A percentile compares a stretch with the other conserved stretches of the same genome.
phyloP scores from a whole-genome alignment of 345 rosid genomes.

The Citrus hindsii region DNA sequence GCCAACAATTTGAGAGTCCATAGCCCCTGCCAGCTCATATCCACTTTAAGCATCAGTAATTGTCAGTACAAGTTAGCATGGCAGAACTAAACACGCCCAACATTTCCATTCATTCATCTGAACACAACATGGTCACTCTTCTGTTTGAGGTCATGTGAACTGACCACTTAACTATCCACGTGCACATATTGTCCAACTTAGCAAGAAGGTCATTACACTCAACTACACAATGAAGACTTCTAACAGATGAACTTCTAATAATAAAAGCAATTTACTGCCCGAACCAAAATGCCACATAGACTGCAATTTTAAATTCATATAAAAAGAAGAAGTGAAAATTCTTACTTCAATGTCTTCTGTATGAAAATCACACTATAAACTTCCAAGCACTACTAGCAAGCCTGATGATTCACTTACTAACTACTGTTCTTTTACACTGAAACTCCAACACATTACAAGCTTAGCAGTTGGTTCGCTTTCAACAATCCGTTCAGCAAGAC shows the following conservation, averaged over 20 bases:
- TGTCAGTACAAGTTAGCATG: background rate
- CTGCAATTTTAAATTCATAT: background rate
- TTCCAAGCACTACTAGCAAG: background rate
- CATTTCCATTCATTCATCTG: background rate
- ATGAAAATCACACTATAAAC: background rate
- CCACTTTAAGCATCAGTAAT: background rate
- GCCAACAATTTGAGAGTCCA: background rate
- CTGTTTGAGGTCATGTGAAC: background rate
- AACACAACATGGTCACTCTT: background rate
- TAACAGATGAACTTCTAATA: background rate
- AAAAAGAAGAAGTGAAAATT: background rate
- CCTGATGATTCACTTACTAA: background rate
- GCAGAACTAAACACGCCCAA: background rate
- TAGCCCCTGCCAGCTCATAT: background rate
- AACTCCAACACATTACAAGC: background rate
- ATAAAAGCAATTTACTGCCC: background rate
- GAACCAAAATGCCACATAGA: slow-evolving; percentile 1
- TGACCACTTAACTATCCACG: background rate
- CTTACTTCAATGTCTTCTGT: slow-evolving; percentile 57
- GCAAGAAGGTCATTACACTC: background rate
- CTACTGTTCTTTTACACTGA: background rate
- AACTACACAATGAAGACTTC: background rate
- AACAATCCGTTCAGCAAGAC: too few species aligned
- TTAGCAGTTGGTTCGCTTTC: background rate
- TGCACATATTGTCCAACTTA: background rate